Percentiles rank a stretch among this genome's conserved stretches.
Conservation (phyloP, 495 filamentous ascomycete species). For the Durotheca rogersii region DNA sequence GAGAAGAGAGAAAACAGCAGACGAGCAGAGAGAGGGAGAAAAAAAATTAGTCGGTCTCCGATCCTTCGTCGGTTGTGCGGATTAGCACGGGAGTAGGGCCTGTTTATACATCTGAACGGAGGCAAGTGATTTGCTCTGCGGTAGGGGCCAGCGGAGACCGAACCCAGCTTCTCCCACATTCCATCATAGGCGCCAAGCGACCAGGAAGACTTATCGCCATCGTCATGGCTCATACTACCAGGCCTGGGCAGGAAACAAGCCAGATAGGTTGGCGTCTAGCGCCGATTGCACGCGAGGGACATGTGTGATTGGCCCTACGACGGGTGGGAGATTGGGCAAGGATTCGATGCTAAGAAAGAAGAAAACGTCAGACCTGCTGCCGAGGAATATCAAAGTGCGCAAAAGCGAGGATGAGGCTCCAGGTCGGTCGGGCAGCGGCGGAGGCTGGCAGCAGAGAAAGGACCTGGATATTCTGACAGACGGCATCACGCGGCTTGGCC, state of each 20-base stretch:
- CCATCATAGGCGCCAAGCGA: slow-evolving; percentile 27
- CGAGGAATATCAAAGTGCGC: neutral
- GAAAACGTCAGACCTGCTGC: slow-evolving; percentile 19
- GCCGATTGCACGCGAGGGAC: neutral
- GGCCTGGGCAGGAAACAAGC: slow-evolving; percentile 17
- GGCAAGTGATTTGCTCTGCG: neutral
- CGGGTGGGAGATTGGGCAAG: slow-evolving; percentile 1
- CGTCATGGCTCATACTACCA: slow-evolving; percentile 14
- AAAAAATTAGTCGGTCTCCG: neutral
- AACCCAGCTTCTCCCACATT: slow-evolving; percentile 11
- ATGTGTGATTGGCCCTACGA: slow-evolving; percentile 10
- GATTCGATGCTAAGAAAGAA: slow-evolving; percentile 20
- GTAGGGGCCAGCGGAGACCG: slow-evolving; percentile 8
- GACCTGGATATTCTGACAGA: neutral
- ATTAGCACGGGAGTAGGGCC: slow-evolving; percentile 1
- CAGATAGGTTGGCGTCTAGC: slow-evolving; percentile 7
- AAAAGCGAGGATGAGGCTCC: slow-evolving; percentile 23
- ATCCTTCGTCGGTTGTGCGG: neutral
- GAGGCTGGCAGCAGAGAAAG: slow-evolving; percentile 3
- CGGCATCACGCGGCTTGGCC: slow-evolving; percentile 14
- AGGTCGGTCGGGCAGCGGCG: slow-evolving; percentile 11
- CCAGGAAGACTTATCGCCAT: slow-evolving; percentile 24
- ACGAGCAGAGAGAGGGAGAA: neutral
- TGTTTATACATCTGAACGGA: slow-evolving; percentile 14
- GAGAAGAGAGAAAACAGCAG: too few relatives aligned